These are phyloP conservation scores for Flammula alnicola DNA, from an alignment of 1,284 basidiomycete genomes.

Conservation along the genomic window DNA sequence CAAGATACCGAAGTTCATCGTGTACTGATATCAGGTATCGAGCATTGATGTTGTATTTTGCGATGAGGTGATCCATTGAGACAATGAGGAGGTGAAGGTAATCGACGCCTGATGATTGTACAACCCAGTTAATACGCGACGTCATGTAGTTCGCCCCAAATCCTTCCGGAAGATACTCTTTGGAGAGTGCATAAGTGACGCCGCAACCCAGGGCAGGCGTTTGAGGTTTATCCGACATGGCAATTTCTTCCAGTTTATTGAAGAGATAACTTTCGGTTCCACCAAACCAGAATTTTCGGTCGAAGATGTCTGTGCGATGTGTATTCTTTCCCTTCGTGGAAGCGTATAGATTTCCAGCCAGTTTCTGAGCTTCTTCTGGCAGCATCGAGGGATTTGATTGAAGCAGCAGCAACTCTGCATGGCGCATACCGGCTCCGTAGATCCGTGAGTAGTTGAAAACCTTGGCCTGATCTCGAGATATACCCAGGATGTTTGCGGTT, in stretches of 20 bases:
- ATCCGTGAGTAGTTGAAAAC: slow-evolving; percentile 99
- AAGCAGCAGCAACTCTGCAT: slow-evolving; percentile 88
- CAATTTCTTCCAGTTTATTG: slow-evolving; percentile 98
- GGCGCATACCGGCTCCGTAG: slow-evolving; percentile 96
- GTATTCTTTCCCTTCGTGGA: slow-evolving; percentile 94
- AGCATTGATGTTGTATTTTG: slow-evolving; percentile 85
- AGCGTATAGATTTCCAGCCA: slow-evolving; percentile 88
- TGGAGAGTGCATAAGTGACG: slow-evolving; percentile 90
- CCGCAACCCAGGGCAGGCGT: slow-evolving; percentile 96
- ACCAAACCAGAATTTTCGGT: slow-evolving; percentile 93
- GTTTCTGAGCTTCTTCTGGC: slow-evolving; percentile 77
- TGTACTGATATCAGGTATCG: slow-evolving; percentile 97
- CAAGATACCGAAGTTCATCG: slow-evolving; percentile 95
- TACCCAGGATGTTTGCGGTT: slow-evolving; percentile 92
- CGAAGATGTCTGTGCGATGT: slow-evolving; percentile 69
- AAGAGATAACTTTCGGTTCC: slow-evolving; percentile 98
- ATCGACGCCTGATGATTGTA: slow-evolving; percentile 98
- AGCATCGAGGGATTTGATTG: slow-evolving; percentile 87
- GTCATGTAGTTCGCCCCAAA: slow-evolving; percentile 92
- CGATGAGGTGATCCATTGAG: slow-evolving; percentile 89
- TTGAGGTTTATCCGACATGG: slow-evolving; percentile 83
- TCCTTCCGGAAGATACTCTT: slow-evolving; percentile 80
- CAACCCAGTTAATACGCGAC: slow-evolving; percentile 99
- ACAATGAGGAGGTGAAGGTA: slow-evolving; percentile 97
- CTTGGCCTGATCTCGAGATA: slow-evolving; percentile 94